Evolutionary conservation across 306 rosid genomes (phyloP), one percentile per base, ranked within the genome.

Genomic region (Begonia masoniana): DNA sequence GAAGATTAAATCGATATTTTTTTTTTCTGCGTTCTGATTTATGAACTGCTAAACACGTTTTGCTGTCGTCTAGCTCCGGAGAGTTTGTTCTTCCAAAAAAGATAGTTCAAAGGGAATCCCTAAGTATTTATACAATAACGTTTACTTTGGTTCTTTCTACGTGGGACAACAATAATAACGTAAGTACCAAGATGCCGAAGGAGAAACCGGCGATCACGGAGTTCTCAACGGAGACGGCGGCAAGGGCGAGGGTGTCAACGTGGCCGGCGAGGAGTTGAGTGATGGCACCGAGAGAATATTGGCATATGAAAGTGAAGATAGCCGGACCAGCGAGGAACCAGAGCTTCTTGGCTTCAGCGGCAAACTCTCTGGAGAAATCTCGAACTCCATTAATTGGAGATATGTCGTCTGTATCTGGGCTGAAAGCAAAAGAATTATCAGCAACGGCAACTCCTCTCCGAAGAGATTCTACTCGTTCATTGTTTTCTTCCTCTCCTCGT

Each of bases 311-410:
- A 50, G 95, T 85, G 85, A 89, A 85, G 55, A 89, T 83, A 48
- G 97, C 87, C 3, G 97, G 94, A 26, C 91, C 95, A 39, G 94
- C 97, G 9, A 89, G 79, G 73, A 74, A 85, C 97, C 94, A 89
- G 3, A 85, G 87, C 69, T 76, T 89, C 74, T 74, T 85, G 0
- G 76, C 54, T 64, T 89, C 97, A 2, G 1, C 0, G 43, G 43
- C 10, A 71, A 89, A 89, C 57, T 76, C 70, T 35, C 61, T 59
- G 69, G 15, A 58, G 71, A 85, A 82, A 62, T 55, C 80, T 0
- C 55, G 26, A 54, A 57, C 10, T 10, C 72, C 50, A 56, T 58
- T 21, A 48, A 80, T 80, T 8, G 77, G 80, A 60, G 78, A 51
- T 60, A 85, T 89, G 74, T 89, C 97, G 5, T 67, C 60, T 55